Evolutionary conservation across 345 rosid species (phyloP), one percentile per base, ranked within the genome.

Genomic region (Iberis pinnata): DNA sequence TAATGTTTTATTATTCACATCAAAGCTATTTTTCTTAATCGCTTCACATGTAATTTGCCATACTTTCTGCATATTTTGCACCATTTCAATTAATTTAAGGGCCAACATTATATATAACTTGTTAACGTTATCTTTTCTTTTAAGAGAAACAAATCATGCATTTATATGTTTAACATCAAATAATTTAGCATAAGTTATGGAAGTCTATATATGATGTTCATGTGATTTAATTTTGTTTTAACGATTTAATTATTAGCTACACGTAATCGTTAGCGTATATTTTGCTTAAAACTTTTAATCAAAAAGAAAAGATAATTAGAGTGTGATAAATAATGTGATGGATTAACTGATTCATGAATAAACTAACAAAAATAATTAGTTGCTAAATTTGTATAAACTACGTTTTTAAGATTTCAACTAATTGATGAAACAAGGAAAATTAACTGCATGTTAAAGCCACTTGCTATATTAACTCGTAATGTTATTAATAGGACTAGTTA

Each of bases 211-310:
- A n/a, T n/a, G n/a, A n/a, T n/a, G n/a, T n/a, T n/a, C n/a, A n/a
- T n/a, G n/a, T n/a, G n/a, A n/a, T n/a, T n/a, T n/a, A n/a, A n/a
- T n/a, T n/a, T n/a, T n/a, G n/a, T 16, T 19, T 2, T 35, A 42
- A 16, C 17, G 41, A 25, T 33, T 49, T 9, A 36, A 10, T 8
- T 41, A 56, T 38, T 55, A 25, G 41, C 14, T 50, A 37, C 59
- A 65, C 58, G 64, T 36, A 43, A 58, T 43, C 40, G 19, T 18
- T 26, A 58, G 18, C 59, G 64, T 57, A 18, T n/a, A 17, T 3
- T 49, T 50, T 50, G 33, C n/a, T 9, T n/a, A 33, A n/a, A n/a
- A n/a, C n/a, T n/a, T 33, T 32, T 64, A 45, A 50, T 65, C 32
- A 13, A 31, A 40, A 18, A 43, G 43, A 49, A 7, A 49, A 56